A percentile compares a stretch with the other conserved stretches of the same genome.
These are phyloP conservation scores for Yarrowia keelungensis DNA, from an alignment of 805 yeast genomes.

Conservation along the genomic window DNA sequence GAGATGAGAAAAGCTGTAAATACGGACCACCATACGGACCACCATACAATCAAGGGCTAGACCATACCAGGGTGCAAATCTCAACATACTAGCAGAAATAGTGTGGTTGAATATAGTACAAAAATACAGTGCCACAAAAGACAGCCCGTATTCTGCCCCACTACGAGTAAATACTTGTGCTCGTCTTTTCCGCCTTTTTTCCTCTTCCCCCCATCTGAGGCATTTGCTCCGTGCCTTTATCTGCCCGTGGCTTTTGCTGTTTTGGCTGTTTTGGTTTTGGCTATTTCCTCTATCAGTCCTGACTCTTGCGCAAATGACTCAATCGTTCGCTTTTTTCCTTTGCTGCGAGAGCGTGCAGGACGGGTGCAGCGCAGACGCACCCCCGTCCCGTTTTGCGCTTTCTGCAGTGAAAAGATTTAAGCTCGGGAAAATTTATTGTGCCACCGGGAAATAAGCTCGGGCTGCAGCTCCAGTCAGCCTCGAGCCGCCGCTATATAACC, in stretches of 20 bases:
- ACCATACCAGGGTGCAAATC: no score
- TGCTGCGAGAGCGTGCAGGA: neutral
- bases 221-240: neutral
- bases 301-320: slow-evolving; percentile 11
- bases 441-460: slow-evolving; percentile 22
- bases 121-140: no score
- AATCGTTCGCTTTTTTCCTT: slow-evolving; percentile 1
- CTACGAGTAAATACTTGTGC: no score
- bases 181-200: no score
- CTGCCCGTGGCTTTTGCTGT: no score
- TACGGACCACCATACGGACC: no score
- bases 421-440: slow-evolving; percentile 33
- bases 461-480: slow-evolving; percentile 6
- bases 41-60: no score
- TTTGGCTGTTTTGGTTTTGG: no score
- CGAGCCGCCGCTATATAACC: slow-evolving; percentile 28
- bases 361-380: neutral
- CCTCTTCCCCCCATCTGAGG: neutral
- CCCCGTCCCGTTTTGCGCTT: neutral
- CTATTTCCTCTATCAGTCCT: neutral
- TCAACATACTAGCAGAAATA: no score
- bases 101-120: no score
- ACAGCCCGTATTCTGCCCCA: no score
- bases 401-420: neutral
- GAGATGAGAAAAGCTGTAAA: no score